Base-by-base conservation (phyloP, 345 rosid genomes). In the Brassica nigra region DNA sequence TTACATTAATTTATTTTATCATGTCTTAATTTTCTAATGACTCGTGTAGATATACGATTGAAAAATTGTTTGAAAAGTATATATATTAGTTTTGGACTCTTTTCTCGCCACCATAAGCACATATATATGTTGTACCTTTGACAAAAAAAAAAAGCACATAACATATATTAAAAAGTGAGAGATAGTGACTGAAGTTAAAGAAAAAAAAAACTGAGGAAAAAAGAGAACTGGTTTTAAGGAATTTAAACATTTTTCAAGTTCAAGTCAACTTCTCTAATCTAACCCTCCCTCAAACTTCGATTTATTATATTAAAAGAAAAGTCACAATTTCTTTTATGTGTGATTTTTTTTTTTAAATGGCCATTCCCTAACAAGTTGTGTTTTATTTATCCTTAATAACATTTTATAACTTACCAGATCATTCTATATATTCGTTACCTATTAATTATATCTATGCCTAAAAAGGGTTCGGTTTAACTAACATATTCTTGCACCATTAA, bases 111-210 rank as follows among this genome's bases (percentile, higher is more conserved):
- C 78, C 49, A 6, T 47, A 4, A 44, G 4, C 9, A 37, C 42
- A 37, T 37, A 31, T 5, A 64, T 9, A 37, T 12, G 18, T 18
- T 18, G 18, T 18, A 18, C 18, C 18, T 18, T 18, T 18, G 18
- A 18, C 18, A 18, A 18, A 18, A 18, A 18, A 18, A 18, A 18
- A 18, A 18, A 18, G 18, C 18, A 18, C 18, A 18, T 18, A 18
- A 20, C 2, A 66, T 3, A 23, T 20, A 37, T 47, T 67, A 11
- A 7, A 31, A 49, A 68, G 16, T 47, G 59, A 68, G 14, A 67
- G 78, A 78, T 72, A 39, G 82, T 73, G 82, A 79, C 6, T 68
- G 70, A 27, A 62, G 82, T 73, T 20, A 39, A 6, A 20, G 14
- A 61, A 77, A 9, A 44, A 44, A 18, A 69, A 70, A 18, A 18